phyloP scores from a whole-genome alignment of 1,284 basidiomycete genomes.

The Puccinia polysora region DNA sequence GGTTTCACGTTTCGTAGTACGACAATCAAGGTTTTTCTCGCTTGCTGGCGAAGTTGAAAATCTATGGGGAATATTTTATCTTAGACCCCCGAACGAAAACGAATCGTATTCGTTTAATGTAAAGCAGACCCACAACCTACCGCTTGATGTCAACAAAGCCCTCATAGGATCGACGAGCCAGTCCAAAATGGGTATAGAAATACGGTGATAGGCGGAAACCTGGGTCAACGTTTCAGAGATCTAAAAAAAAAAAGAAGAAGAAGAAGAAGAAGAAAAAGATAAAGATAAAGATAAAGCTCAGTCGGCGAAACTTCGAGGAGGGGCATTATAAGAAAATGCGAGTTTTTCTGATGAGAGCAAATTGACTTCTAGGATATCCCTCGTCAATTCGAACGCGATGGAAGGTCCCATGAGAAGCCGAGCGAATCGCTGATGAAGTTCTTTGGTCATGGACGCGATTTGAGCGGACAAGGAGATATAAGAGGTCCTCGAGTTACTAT shows the following conservation, averaged over 20 bases:
- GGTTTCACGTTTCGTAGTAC: slow-evolving; percentile 6
- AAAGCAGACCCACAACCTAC: too few relatives aligned
- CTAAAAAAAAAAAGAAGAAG: background rate
- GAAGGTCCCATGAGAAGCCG: slow-evolving; percentile 1
- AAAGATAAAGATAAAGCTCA: background rate
- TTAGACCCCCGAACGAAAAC: too few relatives aligned
- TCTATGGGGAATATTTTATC: background rate
- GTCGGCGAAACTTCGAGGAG: background rate
- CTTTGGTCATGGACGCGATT: slow-evolving; percentile 35
- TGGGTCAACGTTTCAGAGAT: slow-evolving; percentile 12
- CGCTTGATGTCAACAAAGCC: slow-evolving; percentile 10
- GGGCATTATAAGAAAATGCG: background rate
- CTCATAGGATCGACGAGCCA: slow-evolving; percentile 15
- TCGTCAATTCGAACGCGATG: slow-evolving; percentile 18
- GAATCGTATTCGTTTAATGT: too few relatives aligned
- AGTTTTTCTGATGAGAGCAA: too few relatives aligned
- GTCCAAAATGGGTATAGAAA: slow-evolving; percentile 28
- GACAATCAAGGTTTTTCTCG: background rate
- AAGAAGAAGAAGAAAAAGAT: background rate
- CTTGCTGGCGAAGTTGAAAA: slow-evolving; percentile 10
- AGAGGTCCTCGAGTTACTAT: slow-evolving; percentile 33
- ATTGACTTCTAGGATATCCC: slow-evolving; percentile 27
- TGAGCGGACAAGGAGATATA: slow-evolving; percentile 42
- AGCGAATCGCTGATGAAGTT: slow-evolving; percentile 32
- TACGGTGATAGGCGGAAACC: slow-evolving; percentile 40